phyloP scores from a whole-genome alignment of 805 yeast species.

The Jamesozyma hellenica region DNA sequence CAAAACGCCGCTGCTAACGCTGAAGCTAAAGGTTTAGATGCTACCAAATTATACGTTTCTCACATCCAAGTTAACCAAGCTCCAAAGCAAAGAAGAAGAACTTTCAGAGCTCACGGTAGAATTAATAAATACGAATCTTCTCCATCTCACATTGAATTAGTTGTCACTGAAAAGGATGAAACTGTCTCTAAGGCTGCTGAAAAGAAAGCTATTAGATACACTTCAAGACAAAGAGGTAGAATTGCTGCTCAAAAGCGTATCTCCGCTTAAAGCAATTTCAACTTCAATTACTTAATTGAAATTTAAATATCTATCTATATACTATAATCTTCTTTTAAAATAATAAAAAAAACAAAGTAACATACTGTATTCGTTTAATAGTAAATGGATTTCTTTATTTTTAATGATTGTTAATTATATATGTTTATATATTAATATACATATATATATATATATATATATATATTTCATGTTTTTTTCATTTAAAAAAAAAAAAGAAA shows the following conservation, averaged over 20 bases:
- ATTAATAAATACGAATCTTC: slow-evolving; percentile 97
- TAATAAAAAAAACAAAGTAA: neutral
- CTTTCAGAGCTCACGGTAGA: slow-evolving; percentile 99
- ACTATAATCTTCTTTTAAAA: slow-evolving; percentile 2
- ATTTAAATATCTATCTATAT: slow-evolving; percentile 4
- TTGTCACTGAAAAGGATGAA: slow-evolving; percentile 92
- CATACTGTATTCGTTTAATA: neutral
- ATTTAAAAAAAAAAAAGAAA: no score
- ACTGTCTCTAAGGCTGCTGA: slow-evolving; percentile 86
- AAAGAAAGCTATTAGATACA: slow-evolving; percentile 56
- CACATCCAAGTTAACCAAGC: slow-evolving; percentile 99
- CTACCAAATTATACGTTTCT: slow-evolving; percentile 83
- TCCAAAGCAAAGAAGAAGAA: slow-evolving; percentile 99
- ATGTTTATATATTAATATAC: no score
- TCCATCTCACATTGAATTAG: slow-evolving; percentile 98
- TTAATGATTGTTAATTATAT: no score
- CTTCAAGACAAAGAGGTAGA: slow-evolving; percentile 89
- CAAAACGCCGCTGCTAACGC: slow-evolving; percentile 98
- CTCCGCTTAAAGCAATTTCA: slow-evolving; percentile 57
- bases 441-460: no score
- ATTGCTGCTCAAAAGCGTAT: slow-evolving; percentile 80
- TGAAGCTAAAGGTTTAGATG: slow-evolving; percentile 97
- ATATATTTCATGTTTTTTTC: no score
- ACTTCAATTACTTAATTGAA: neutral
- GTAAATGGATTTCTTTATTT: neutral